These are phyloP conservation scores for Trichoderma simmonsii DNA, from an alignment of 2,329 filamentous ascomycete genomes.

Conservation along the genomic window DNA sequence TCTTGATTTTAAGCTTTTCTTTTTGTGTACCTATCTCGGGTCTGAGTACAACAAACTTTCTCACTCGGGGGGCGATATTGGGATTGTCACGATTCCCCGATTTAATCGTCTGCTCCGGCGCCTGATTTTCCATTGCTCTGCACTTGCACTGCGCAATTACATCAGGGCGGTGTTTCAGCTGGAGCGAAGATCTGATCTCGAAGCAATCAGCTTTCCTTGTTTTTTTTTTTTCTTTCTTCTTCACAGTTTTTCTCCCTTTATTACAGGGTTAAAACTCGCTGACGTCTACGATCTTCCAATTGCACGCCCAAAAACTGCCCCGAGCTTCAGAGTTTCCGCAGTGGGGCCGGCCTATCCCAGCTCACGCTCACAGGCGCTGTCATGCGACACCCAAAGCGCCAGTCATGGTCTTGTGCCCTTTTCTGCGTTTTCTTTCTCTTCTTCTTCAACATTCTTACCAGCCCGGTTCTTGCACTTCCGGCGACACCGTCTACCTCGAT, in stretches of 20 bases:
- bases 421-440: neutral
- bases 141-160: neutral
- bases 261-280: neutral
- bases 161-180: neutral
- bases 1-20: neutral
- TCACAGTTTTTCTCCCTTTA: neutral
- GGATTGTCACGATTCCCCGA: neutral
- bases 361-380: neutral
- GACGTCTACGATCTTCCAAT: conserved; percentile 1
- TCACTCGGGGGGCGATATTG: neutral
- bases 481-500: neutral
- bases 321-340: neutral
- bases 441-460: neutral
- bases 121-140: neutral
- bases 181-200: neutral
- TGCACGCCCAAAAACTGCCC: neutral
- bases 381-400: conserved; percentile 13
- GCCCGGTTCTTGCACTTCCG: neutral
- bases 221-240: too few relatives aligned
- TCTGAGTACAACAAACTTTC: neutral
- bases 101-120: neutral
- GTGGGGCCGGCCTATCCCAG: conserved; percentile 1
- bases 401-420: neutral
- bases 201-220: neutral
- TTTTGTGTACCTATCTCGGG: neutral